Evolutionary conservation across 2,329 filamentous ascomycete genomes (phyloP).

Genomic region (Hyphodiscus sp.): DNA sequence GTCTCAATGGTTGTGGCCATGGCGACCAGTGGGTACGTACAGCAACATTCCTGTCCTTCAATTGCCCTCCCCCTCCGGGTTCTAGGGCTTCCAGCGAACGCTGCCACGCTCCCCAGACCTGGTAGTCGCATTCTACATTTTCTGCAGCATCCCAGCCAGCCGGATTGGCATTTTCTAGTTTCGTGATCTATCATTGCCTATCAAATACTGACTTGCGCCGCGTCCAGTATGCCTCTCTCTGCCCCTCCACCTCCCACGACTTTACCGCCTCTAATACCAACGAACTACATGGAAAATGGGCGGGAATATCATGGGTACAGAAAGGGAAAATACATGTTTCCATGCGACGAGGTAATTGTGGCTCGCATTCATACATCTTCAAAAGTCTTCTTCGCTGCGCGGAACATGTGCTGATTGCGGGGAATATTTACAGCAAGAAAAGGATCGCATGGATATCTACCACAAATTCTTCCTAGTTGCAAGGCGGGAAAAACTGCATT

Average conservation of each 20-base stretch:
- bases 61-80: not conserved
- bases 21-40: slow-evolving; percentile 28
- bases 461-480: slow-evolving; percentile 69
- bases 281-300: slow-evolving; percentile 55
- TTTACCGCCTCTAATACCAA: slow-evolving; percentile 16
- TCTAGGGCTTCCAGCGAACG: not conserved
- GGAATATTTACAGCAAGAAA: slow-evolving; percentile 49
- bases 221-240: slow-evolving; percentile 15
- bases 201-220: slow-evolving; percentile 12
- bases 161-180: not conserved
- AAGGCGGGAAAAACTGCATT: slow-evolving; percentile 44
- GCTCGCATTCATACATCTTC: not conserved
- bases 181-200: not conserved
- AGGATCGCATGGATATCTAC: slow-evolving; percentile 74
- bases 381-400: not conserved
- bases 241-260: slow-evolving; percentile 9
- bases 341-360: slow-evolving; percentile 62
- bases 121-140: not conserved
- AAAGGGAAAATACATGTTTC: slow-evolving; percentile 66
- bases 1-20: slow-evolving; percentile 26
- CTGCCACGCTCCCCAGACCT: not conserved
- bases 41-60: not conserved
- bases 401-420: slow-evolving; percentile 8
- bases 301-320: slow-evolving; percentile 63
- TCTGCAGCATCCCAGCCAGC: not conserved